Base-by-base conservation (phyloP, 768 basidiomycete genomes). In the Tylopilus felleus region DNA sequence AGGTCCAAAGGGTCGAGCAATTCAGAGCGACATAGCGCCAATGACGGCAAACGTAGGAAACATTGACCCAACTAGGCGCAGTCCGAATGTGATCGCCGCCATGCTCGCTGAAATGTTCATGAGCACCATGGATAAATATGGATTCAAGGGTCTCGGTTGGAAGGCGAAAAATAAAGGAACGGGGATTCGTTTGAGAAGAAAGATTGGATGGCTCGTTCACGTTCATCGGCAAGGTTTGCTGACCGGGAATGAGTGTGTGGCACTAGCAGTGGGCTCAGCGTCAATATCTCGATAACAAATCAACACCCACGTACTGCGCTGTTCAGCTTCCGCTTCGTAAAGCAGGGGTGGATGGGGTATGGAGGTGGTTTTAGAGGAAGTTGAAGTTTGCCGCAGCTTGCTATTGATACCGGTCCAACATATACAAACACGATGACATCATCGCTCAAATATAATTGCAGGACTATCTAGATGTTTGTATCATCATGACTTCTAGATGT, bases 1-100 rank as follows among this genome's bases (percentile, higher is more conserved):
- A 60, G 14, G 50, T 66, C 78, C 79, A 81, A 31, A 80, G 65
- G n/a, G 42, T 55, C 2, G 76, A 70, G 47, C 66, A 74, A 35
- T 63, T 66, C 5, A 80, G 55, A 8, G 78, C 76, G 1, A 78
- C 71, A 0, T 67, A 43, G n/a, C 79, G 74, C 77, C 77, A 80
- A 47, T 72, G 70, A 14, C 52, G 46, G 19, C 51, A 61, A 28
- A 63, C 57, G 33, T 59, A 49, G 1, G 62, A 57, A 8, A 66
- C 47, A 4, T 38, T 44, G 33, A 60, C 39, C 52, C 49, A 57
- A n/a, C 2, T 8, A 3, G 58, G 52, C 9, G 16, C 6, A 33
- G 39, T 22, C 3, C 0, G 9, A 9, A 2, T 6, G 12, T 17
- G 14, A 29, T 8, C 31, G 12, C 31, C 4, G 16, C 29, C 46